phyloP scores from a whole-genome alignment of 2,329 filamentous ascomycete species.

The Xylaria sp. region DNA sequence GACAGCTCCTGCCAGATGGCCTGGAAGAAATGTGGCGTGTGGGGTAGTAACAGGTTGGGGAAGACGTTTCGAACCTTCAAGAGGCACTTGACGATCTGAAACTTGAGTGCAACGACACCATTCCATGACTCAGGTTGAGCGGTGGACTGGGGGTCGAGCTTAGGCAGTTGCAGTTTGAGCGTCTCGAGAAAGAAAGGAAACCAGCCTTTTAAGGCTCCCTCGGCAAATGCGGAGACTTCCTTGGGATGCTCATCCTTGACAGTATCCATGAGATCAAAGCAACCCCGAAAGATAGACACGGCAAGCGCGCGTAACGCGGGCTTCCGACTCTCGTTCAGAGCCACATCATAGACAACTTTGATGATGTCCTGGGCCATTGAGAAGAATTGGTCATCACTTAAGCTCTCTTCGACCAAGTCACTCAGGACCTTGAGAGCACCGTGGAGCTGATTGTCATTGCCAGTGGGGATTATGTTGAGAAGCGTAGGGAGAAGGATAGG shows the following conservation, averaged over 20 bases:
- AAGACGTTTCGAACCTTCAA: conserved; percentile 90
- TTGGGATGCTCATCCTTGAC: conserved; percentile 91
- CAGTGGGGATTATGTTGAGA: conserved; percentile 79
- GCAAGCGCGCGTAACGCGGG: conserved; percentile 83
- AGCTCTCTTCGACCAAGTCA: conserved; percentile 91
- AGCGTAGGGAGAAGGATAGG: conserved; percentile 86
- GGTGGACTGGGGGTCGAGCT: conserved; percentile 67
- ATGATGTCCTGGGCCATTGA: conserved; percentile 87
- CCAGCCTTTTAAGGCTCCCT: conserved; percentile 86
- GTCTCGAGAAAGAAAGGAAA: conserved; percentile 87
- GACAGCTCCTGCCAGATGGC: conserved; percentile 90
- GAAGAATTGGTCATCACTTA: conserved; percentile 97
- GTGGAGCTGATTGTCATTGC: conserved; percentile 83
- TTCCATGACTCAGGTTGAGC: conserved; percentile 76
- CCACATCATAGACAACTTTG: conserved; percentile 83
- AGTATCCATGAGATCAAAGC: conserved; percentile 96
- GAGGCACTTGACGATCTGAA: conserved; percentile 93
- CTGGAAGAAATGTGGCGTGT: conserved; percentile 85
- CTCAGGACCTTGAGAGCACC: conserved; percentile 88
- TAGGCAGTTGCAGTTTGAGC: conserved; percentile 80
- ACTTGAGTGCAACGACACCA: conserved; percentile 84
- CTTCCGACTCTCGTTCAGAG: conserved; percentile 79
- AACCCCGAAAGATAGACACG: conserved; percentile 88
- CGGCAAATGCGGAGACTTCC: conserved; percentile 88
- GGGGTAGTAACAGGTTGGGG: conserved; percentile 80